phyloP scores from a whole-genome alignment of 176 grass and related monocot genomes.

The Elymus sibiricus region DNA sequence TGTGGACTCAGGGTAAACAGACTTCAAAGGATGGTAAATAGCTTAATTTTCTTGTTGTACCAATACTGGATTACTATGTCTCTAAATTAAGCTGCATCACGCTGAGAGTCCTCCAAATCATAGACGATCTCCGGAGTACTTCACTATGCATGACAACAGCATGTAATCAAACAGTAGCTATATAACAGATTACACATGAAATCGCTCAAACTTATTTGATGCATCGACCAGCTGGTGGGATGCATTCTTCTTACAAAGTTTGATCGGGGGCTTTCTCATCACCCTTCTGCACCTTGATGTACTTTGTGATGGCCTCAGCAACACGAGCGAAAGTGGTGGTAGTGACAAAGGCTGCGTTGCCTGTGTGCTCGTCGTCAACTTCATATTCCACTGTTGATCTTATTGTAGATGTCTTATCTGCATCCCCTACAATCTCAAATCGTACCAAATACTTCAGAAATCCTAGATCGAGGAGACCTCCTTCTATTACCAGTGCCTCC shows the following conservation, averaged over 20 bases:
- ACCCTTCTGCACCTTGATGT: conserved; percentile 14
- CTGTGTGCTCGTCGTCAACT: not conserved
- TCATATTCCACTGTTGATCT: conserved; percentile 30
- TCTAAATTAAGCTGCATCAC: too few relatives aligned
- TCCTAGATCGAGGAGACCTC: conserved; percentile 5
- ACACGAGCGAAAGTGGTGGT: not conserved
- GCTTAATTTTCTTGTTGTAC: too few relatives aligned
- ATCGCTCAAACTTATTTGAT: not conserved
- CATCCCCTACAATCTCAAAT: not conserved
- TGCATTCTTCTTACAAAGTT: not conserved
- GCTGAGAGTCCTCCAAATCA: too few relatives aligned
- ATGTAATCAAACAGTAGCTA: not conserved
- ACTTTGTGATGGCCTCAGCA: conserved; percentile 23
- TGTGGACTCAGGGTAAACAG: too few relatives aligned
- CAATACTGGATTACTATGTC: too few relatives aligned
- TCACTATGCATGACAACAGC: not conserved
- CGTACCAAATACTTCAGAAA: conserved; percentile 26
- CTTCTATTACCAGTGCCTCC: conserved; percentile 19
- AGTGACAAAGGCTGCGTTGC: not conserved
- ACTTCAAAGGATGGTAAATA: too few relatives aligned
- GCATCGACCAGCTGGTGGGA: not conserved
- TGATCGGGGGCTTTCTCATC: not conserved
- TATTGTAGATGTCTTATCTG: not conserved
- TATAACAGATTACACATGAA: not conserved
- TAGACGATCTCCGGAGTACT: too few relatives aligned